Evolutionary conservation across 129 eudicot genomes (phyloP), one percentile per base, ranked within the genome.

Genomic region (Lonicera japonica): DNA sequence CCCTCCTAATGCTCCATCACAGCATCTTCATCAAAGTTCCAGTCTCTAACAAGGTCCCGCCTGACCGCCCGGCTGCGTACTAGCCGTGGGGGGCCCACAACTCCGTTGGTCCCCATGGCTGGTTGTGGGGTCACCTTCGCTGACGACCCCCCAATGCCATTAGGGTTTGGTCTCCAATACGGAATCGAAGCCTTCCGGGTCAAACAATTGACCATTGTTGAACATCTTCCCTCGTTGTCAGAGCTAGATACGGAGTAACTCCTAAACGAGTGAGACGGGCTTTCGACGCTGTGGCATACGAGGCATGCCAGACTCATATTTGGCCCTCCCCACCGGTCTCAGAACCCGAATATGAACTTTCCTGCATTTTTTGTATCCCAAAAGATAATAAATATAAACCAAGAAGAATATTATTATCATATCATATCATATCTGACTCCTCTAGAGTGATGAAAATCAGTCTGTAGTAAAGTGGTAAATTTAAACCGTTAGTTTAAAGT

Each of bases 161-260:
- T 43, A 43, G 13, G 50, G 66, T 76, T 72, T 24, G 82, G 67
- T 60, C 73, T 54, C 12, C 67, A 63, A 2, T 70, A 74, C 19
- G 76, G 64, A 62, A 71, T 67, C 24, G 84, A 36, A 11, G 77
- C 66, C 74, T 56, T 81, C 61, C 79, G 58, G 40, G 60, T 55
- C 71, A 81, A 71, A 68, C 94, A 85, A 60, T 56, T 72, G 45
- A 84, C 72, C 14, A 85, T 78, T 1, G 80, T 73, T 8, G 87
- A 72, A 61, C 94, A 85, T 68, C 87, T 75, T 47, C 85, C 94
- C 17, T 81, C 94, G 11, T 69, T 72, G 25, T 85, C 88, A 6
- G 87, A 81, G 66, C 94, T 85, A 15, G 94, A 85, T n/a, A 79
- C 80, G 0, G 94, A 85, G 82, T 78, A 85, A 65, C 94, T 85